phyloP scores from a whole-genome alignment of 768 basidiomycete genomes.

The Lepiota venenata region DNA sequence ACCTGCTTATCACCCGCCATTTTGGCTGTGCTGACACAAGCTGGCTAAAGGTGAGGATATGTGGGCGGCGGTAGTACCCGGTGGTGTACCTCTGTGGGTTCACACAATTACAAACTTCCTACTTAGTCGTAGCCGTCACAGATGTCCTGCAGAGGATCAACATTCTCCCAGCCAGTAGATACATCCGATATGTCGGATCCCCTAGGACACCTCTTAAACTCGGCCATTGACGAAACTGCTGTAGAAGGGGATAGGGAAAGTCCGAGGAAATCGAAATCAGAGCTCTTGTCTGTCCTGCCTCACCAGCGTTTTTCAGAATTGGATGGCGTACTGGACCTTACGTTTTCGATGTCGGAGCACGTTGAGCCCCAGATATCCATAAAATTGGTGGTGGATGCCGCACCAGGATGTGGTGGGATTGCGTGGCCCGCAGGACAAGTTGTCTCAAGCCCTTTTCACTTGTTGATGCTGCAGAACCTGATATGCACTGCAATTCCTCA shows the following conservation, averaged over 20 bases:
- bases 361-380: conserved; percentile 25
- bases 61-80: too few species aligned
- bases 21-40: neutral
- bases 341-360: conserved; percentile 26
- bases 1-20: conserved; percentile 2
- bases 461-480: conserved; percentile 9
- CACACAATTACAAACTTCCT: neutral
- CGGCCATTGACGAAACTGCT: conserved; percentile 24
- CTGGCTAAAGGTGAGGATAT: too few species aligned
- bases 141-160: neutral
- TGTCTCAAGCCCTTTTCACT: conserved; percentile 27
- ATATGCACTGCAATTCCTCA: conserved; percentile 2
- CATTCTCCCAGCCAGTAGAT: too few species aligned
- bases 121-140: neutral
- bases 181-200: conserved; percentile 50
- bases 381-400: conserved; percentile 66
- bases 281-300: conserved; percentile 42
- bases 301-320: conserved; percentile 46
- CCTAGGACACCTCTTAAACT: conserved; percentile 50
- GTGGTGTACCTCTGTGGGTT: neutral
- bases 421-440: conserved; percentile 92
- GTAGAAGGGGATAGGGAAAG: conserved; percentile 16
- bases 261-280: conserved; percentile 22
- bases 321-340: conserved; percentile 44
- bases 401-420: conserved; percentile 88